A percentile compares a stretch with the other conserved stretches of the same genome.
phyloP scores from a whole-genome alignment of 2,329 filamentous ascomycete genomes.

The Nigrospora oryzae region DNA sequence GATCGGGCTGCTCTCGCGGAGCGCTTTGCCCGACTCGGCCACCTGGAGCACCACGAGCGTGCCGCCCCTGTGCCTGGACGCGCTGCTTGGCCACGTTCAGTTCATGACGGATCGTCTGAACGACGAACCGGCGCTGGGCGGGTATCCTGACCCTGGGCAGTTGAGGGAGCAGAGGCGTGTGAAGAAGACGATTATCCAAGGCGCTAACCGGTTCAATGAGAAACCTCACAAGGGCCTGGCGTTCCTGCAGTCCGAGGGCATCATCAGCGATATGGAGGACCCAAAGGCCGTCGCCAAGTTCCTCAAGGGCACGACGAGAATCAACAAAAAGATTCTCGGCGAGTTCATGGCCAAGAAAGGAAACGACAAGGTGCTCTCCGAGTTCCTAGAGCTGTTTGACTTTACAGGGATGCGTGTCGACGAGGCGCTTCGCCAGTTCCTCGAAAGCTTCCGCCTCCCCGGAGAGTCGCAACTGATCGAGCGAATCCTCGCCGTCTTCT shows the following conservation, averaged over 20 bases:
- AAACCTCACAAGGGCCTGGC: slow-evolving; percentile 83
- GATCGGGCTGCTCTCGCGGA: slow-evolving; percentile 83
- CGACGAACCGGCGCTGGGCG: slow-evolving; percentile 54
- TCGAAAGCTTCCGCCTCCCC: slow-evolving; percentile 87
- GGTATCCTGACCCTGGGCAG: slow-evolving; percentile 54
- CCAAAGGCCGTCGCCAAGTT: slow-evolving; percentile 78
- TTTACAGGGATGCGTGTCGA: slow-evolving; percentile 82
- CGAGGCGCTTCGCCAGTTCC: slow-evolving; percentile 77
- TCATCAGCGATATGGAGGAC: slow-evolving; percentile 70
- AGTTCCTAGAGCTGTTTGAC: slow-evolving; percentile 81
- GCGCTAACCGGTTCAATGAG: slow-evolving; percentile 89
- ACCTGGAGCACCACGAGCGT: slow-evolving; percentile 99
- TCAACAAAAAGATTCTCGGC: slow-evolving; percentile 85
- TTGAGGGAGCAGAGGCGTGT: slow-evolving; percentile 66
- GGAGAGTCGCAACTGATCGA: slow-evolving; percentile 92
- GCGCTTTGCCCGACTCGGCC: slow-evolving; percentile 92
- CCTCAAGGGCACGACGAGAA: slow-evolving; percentile 73
- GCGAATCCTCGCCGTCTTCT: slow-evolving; percentile 80
- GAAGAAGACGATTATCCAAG: slow-evolving; percentile 85
- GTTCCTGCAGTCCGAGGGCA: slow-evolving; percentile 75
- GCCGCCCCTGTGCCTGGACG: slow-evolving; percentile 87
- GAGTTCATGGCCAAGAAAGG: slow-evolving; percentile 89
- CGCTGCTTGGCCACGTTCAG: slow-evolving; percentile 82
- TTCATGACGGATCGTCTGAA: slow-evolving; percentile 83
- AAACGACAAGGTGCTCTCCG: slow-evolving; percentile 76